Conservation (phyloP, 345 rosid species). For the Carallia pectinifolia region DNA sequence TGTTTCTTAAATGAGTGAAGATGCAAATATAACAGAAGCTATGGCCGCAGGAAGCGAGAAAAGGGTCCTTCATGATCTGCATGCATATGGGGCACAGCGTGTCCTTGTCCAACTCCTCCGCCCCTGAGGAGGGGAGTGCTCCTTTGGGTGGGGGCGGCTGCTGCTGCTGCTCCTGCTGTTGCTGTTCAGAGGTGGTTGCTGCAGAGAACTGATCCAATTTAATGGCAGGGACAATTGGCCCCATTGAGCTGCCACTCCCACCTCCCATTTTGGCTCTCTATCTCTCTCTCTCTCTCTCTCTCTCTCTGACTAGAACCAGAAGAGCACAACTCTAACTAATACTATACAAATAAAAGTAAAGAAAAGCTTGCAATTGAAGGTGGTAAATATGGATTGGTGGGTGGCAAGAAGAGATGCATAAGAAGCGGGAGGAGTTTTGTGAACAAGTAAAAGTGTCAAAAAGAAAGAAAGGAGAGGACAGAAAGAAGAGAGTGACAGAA, state of each 20-base stretch:
- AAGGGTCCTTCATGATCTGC: conserved; percentile 19
- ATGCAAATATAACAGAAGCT: conserved; percentile 24
- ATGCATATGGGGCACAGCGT: conserved; percentile 21
- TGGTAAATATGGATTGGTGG: too few relatives aligned
- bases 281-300: too few relatives aligned
- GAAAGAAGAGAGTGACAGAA: too few relatives aligned
- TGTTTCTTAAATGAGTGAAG: conserved; percentile 16
- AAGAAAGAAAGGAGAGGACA: too few relatives aligned
- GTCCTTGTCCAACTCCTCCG: conserved; percentile 20
- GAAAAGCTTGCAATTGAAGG: neutral
- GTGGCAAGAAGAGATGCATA: too few relatives aligned
- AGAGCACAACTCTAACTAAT: too few relatives aligned
- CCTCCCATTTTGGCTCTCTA: conserved; percentile 5
- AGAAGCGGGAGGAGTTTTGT: too few relatives aligned
- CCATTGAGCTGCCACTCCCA: conserved; percentile 27
- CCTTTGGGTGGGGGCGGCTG: neutral
- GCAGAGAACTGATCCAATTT: conserved; percentile 18
- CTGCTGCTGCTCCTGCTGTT: neutral
- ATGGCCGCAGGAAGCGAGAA: conserved; percentile 20
- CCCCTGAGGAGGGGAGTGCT: conserved; percentile 2
- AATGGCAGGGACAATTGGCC: conserved; percentile 28
- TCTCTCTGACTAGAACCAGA: too few relatives aligned
- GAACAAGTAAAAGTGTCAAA: too few relatives aligned
- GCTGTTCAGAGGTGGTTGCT: conserved; percentile 4
- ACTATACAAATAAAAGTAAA: too few relatives aligned